Conservation (phyloP, 495 filamentous ascomycete species). For the Penicillium paxilli region DNA sequence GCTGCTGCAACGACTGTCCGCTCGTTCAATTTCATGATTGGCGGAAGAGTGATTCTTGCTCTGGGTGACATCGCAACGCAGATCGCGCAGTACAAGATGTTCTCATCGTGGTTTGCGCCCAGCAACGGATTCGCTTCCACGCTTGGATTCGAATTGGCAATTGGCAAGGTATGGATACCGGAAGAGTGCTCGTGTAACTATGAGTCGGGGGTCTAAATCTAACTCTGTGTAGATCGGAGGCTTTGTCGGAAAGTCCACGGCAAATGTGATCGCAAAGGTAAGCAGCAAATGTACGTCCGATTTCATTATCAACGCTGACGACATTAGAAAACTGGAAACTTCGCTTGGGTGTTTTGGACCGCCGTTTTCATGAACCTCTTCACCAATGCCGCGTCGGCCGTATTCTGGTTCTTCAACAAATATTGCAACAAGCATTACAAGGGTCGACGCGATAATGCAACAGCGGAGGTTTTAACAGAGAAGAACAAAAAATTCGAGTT, state of each 20-base stretch:
- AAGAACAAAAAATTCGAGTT: conserved; percentile 48
- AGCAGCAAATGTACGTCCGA: neutral
- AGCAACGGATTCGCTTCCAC: conserved; percentile 47
- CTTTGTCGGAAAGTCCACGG: conserved; percentile 38
- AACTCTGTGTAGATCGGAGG: conserved; percentile 20
- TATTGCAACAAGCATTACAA: conserved; percentile 34
- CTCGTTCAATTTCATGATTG: conserved; percentile 48
- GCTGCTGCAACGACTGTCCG: conserved; percentile 41
- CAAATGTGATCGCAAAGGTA: conserved; percentile 39
- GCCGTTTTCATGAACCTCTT: conserved; percentile 51
- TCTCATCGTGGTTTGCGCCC: conserved; percentile 49
- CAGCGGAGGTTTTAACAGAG: conserved; percentile 40
- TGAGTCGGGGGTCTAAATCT: no score
- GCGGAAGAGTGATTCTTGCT: conserved; percentile 39
- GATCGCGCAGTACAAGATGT: conserved; percentile 50
- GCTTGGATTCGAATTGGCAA: conserved; percentile 40
- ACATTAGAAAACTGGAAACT: conserved; percentile 41
- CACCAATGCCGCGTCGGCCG: conserved; percentile 37
- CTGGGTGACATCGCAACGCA: conserved; percentile 49
- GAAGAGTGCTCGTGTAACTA: no score
- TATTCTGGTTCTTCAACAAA: conserved; percentile 44
- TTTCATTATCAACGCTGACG: neutral
- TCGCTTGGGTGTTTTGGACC: conserved; percentile 47
- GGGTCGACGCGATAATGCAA: conserved; percentile 36
- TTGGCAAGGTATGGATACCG: conserved; percentile 39